Base-by-base conservation (phyloP, 148 eudicot species). In the Mesembryanthemum crystallinum region DNA sequence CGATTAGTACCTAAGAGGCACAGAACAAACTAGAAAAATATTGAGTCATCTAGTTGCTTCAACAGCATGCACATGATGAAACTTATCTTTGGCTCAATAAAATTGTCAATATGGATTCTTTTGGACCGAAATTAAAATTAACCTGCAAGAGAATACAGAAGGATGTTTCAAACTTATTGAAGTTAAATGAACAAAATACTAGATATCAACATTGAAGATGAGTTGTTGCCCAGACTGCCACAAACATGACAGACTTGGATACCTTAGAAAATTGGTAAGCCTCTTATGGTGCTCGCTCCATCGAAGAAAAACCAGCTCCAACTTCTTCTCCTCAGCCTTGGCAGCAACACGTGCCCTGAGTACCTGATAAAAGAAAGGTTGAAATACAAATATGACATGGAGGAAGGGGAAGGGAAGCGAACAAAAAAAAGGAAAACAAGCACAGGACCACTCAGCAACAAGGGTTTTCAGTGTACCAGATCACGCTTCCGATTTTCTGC, bases 11-110 rank as follows among this genome's bases (percentile, higher is more conserved):
- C 80, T 81, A 79, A 77, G 67, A 54, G 73, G 73, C 83, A 85
- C 81, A 81, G 76, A 74, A 54, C 69, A 70, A 58, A 72, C 78
- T 42, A 27, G 60, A 65, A 57, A 71, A 75, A 47, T 51, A 69
- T 52, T 49, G 30, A 80, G 72, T 78, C 85, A 87, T 82, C 83
- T 74, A 84, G 83, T 81, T 70, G 87, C 87, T 82, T 86, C 85
- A 87, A 81, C 77, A 67, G 82, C 85, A 88, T 89, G 90, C 85
- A 89, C 88, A 83, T 84, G 87, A 84, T 82, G 97, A 90, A 88
- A 92, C 98, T 94, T 94, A 94, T 92, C 98, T 92, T 92, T 77
- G 90, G 85, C 96, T 92, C 97, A 89, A 89, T 87, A 90, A 92
- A 91, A 94, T 88, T 92, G 94, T 90, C 94, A 90, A 94, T 94